Evolutionary conservation across 169 alveolate genomes (phyloP), one percentile per base, ranked within the genome.

Genomic region (Cystoisospora suis): DNA sequence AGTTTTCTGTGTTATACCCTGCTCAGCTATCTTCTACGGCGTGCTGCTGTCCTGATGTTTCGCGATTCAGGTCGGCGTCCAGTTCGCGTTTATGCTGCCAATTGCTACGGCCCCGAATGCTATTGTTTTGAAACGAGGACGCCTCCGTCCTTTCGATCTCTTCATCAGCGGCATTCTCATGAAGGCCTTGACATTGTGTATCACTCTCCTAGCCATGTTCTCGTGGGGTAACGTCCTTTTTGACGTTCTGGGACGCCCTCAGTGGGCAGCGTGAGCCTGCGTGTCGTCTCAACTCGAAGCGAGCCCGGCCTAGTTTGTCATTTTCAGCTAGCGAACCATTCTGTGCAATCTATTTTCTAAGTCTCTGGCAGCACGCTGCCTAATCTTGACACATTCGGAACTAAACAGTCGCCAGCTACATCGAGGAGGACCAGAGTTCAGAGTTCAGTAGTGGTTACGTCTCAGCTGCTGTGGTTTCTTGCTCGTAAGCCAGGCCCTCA

Each of bases 31-130:
- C 65, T 23, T 23, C 65, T 23, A 53, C 12, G 65, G 65, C n/a
- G n/a, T n/a, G n/a, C n/a, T n/a, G n/a, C n/a, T n/a, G 42, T 65
- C 34, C n/a, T n/a, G 77, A 7, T 3, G 42, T 65, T 1, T 23
- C 42, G 12, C 42, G n/a, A 1, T 36, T 20, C 83, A 72, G 83
- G 56, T 72, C 23, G 83, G 83, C 56, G 53, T 40, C 20, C 83
- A 72, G 83, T 36, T 72, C 83, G 53, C 83, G 58, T 72, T 72
- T 38, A 72, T 72, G 83, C 53, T 72, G 47, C 83, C 83, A 6
- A 34, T 72, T 6, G 83, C 58, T 9, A 72, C 83, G 12, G 83
- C 83, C 3, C 83, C 83, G 42, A 72, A 72, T 40, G 83, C 83
- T 4, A 72, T 72, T 4, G 32, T 72, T 40, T 38, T 72, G 56